Conservation (phyloP, 129 eudicot genomes). For the Erigeron canadensis region DNA sequence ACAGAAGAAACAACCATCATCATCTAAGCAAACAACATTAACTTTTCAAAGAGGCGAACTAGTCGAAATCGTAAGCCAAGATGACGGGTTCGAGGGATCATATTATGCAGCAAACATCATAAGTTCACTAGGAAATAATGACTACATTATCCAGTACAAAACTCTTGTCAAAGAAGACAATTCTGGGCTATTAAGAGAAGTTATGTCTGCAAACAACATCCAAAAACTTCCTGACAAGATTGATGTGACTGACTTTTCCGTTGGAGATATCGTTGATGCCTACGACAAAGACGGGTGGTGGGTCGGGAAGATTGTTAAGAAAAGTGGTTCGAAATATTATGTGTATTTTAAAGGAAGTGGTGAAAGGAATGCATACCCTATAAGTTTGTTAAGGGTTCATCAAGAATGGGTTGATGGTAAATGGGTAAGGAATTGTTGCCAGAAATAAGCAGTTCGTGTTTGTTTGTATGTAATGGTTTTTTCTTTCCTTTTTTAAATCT, state of each 20-base stretch:
- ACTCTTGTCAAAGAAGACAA: slow-evolving; percentile 38
- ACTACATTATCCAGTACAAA: slow-evolving; percentile 51
- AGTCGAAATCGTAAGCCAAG: slow-evolving; percentile 43
- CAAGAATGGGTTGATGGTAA: slow-evolving; percentile 46
- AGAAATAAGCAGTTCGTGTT: not conserved
- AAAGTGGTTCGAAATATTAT: slow-evolving; percentile 16
- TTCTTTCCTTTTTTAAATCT: too few species aligned
- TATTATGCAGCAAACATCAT: slow-evolving; percentile 43
- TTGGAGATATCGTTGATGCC: slow-evolving; percentile 47
- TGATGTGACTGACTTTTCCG: slow-evolving; percentile 7
- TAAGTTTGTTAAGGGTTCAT: slow-evolving; percentile 47
- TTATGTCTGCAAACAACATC: slow-evolving; percentile 28
- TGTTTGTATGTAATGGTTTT: not conserved
- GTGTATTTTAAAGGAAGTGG: slow-evolving; percentile 35
- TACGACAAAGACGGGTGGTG: slow-evolving; percentile 63
- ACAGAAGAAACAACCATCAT: slow-evolving; percentile 8
- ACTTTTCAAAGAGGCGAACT: slow-evolving; percentile 38
- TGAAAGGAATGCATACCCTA: slow-evolving; percentile 34
- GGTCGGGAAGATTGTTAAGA: slow-evolving; percentile 37
- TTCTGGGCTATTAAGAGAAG: slow-evolving; percentile 41
- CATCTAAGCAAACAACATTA: slow-evolving; percentile 1
- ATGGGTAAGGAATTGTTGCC: slow-evolving; percentile 26
- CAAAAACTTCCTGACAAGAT: slow-evolving; percentile 45
- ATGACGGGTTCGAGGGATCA: slow-evolving; percentile 48
- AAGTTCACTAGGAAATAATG: slow-evolving; percentile 1